Base-by-base conservation (phyloP, 192 early-diverging fungal genomes). In the Entomortierella beljakovae region DNA sequence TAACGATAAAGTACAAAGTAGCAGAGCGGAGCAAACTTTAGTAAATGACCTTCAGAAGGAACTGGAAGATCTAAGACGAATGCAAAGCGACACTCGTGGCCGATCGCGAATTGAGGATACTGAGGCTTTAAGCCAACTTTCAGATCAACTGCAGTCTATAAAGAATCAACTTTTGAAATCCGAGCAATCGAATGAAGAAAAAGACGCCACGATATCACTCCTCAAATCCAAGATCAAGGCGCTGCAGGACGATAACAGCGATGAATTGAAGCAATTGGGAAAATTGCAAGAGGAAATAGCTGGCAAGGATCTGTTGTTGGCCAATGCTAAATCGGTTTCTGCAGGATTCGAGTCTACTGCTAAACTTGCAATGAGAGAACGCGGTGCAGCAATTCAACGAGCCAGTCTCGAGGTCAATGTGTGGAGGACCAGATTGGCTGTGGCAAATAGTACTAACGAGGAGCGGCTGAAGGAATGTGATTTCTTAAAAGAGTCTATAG, bases 171-270 rank as follows among this genome's bases (percentile, higher is more conserved):
- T 76, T 1, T 26, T 32, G 7, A n/a, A 53, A 6, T 15, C n/a
- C 1, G 33, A 54, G 25, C 50, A 50, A 42, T 23, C 51, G 22
- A 33, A 33, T n/a, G 9, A 25, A 28, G 60, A 69, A 9, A 56
- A 64, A 35, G 46, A 63, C 6, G 40, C 50, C 1, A 28, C n/a
- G 1, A 7, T 76, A 10, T 4, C 23, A n/a, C 32, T 54, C 5
- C 32, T 29, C 55, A 35, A 40, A 16, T 8, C 29, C 9, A 68
- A 69, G 33, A 2, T 57, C 13, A 23, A 42, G 35, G 38, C 26
- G 22, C 42, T 67, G 6, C 40, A 76, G 38, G 65, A 71, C 5
- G 71, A 73, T 25, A 63, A 57, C 23, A 73, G 57, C 49, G 62
- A 65, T 22, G 54, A 31, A 1, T 31, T 73, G 18, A 51, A 65